Conservation (phyloP, 1,139 yeast species). For the Taphrina wiesneri region DNA sequence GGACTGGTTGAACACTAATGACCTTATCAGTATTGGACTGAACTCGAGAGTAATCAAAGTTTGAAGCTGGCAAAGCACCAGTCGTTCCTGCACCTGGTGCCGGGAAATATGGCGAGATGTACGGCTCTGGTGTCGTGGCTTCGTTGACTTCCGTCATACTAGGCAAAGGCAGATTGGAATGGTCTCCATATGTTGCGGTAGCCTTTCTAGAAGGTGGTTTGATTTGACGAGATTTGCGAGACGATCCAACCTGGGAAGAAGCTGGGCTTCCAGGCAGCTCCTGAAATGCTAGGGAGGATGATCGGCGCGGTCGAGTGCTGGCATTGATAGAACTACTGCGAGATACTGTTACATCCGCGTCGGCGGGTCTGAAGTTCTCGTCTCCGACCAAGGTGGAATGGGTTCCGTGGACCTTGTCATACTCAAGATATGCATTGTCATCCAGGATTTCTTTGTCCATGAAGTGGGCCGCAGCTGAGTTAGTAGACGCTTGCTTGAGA, state of each 20-base stretch:
- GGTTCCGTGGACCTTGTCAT: slow-evolving; percentile 19
- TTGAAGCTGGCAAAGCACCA: slow-evolving; percentile 19
- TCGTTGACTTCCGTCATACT: slow-evolving; percentile 11
- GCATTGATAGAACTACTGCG: slow-evolving; percentile 2
- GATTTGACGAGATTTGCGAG: not conserved
- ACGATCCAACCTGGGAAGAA: not conserved
- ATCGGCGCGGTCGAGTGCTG: slow-evolving; percentile 15
- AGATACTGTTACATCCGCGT: slow-evolving; percentile 1
- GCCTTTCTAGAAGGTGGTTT: slow-evolving; percentile 27
- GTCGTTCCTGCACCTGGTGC: slow-evolving; percentile 34
- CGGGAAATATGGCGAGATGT: slow-evolving; percentile 30
- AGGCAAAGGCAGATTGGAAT: slow-evolving; percentile 8
- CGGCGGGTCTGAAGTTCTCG: slow-evolving; percentile 26
- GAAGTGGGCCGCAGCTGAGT: slow-evolving; percentile 26
- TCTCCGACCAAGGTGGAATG: slow-evolving; percentile 29
- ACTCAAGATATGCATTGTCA: slow-evolving; percentile 25
- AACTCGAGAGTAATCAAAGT: not conserved
- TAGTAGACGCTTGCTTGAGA: slow-evolving; percentile 16
- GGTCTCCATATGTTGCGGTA: slow-evolving; percentile 31
- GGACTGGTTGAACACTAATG: not conserved
- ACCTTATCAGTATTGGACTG: not conserved
- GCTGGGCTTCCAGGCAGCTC: slow-evolving; percentile 30
- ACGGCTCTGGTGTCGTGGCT: slow-evolving; percentile 4
- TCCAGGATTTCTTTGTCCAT: slow-evolving; percentile 23
- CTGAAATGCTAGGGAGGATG: slow-evolving; percentile 21